Base-by-base conservation (phyloP, 2,329 filamentous ascomycete species). In the Penicillium sp. region DNA sequence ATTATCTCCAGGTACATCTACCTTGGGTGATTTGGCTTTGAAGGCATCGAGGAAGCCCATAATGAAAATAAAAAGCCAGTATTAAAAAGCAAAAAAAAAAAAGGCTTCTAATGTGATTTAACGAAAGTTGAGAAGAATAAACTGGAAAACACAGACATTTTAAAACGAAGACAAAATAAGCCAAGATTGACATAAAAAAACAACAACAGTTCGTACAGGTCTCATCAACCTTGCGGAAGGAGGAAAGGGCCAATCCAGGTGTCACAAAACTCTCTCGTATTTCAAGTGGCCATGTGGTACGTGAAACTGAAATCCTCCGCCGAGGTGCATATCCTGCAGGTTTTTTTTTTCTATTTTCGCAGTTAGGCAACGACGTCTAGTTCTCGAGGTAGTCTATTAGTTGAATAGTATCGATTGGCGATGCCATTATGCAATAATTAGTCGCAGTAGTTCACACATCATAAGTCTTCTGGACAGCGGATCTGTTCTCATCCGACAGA, bases 221-320 rank as follows among this genome's bases (percentile, higher is more conserved):
- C 63, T 64, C 60, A 63, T 61, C 37, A 45, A 64, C 62, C 62
- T 64, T 65, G 57, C 59, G 36, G 41, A 50, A 53, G 50, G 50
- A 53, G 52, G 3, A 31, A 55, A 55, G 55, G 47, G 51, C 47
- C 38, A 52, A 50, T 55, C 55, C 35, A 41, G 36, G 45, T 48
- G 10, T 25, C 36, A 36, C 17, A 17, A 38, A 11, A 19, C 49
- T 52, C 30, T 31, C 30, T 4, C 17, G 12, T 44, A 48, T 55
- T 33, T 19, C 16, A 40, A 42, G 26, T 36, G 48, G 11, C 45
- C 41, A 57, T 52, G 46, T 57, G 54, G 55, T 43, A 51, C 37
- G 38, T 54, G 35, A 22, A 22, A 37, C 4, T 57, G 30, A 22
- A 22, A 37, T 3, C 10, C 31, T 57, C 50, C 50, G 10, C 31